Conservation (phyloP, 495 filamentous ascomycete species). For the Tuber calosporum region DNA sequence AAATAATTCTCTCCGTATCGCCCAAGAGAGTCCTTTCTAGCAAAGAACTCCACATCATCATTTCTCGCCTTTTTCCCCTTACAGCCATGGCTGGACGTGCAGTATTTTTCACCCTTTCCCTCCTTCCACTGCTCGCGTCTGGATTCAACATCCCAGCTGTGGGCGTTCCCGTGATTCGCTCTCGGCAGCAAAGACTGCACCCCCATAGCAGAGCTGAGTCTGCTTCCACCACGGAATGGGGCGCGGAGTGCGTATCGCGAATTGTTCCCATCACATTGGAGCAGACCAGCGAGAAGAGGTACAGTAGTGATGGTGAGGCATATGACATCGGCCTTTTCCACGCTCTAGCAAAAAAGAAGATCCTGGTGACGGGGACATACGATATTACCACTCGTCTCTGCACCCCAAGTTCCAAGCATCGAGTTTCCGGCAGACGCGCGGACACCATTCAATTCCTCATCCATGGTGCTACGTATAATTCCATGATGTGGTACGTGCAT, state of each 20-base stretch:
- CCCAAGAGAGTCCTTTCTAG: background rate
- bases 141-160: background rate
- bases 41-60: background rate
- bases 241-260: slow-evolving; percentile 16
- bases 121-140: slow-evolving; percentile 1
- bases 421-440: slow-evolving; percentile 10
- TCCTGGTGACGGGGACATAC: slow-evolving; percentile 15
- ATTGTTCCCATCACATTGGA: slow-evolving; percentile 9
- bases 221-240: background rate
- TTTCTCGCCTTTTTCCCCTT: background rate
- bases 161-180: background rate
- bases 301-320: background rate
- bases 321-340: slow-evolving; percentile 14
- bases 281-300: slow-evolving; percentile 16
- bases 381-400: slow-evolving; percentile 12
- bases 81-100: background rate
- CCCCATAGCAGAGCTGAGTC: background rate
- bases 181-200: background rate
- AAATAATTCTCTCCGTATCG: background rate
- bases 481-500: slow-evolving; percentile 27
- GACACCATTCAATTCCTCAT: slow-evolving; percentile 34
- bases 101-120: slow-evolving; percentile 9
- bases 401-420: background rate
- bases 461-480: slow-evolving; percentile 29
- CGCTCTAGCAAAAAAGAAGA: slow-evolving; percentile 12